Base-by-base conservation (phyloP, 495 filamentous ascomycete species). In the Penicillium antarcticum region DNA sequence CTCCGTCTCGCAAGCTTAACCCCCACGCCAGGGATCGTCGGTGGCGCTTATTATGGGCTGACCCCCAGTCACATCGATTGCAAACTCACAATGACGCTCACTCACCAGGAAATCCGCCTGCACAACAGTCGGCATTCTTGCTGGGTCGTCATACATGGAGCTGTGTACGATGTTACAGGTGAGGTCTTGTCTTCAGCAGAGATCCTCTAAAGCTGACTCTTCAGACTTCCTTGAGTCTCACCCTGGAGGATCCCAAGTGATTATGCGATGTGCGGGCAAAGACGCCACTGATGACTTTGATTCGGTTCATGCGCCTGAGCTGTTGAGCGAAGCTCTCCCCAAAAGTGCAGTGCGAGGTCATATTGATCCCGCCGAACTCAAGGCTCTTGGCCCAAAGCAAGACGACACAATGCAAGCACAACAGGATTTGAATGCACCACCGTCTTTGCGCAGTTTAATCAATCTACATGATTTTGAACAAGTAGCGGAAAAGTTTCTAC, bases 211-310 rank as follows among this genome's bases (percentile, higher is more conserved):
- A n/a, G 23, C 24, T 45, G 4, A 17, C 17, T 16, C 10, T 8
- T 16, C 24, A 69, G 67, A 63, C 5, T 67, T 80, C 44, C 34
- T 70, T 8, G 60, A 75, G 68, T 80, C 87, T 56, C 88, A 92
- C 57, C 91, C 91, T 3, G 91, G 91, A 10, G 91, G 91, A 1
- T 72, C 77, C 32, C 80, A 82, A 47, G 87, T 92, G 53, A 91
- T 95, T 52, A 75, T 95, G 47, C 88, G 88, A 61, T 89, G 88
- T 71, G 90, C 89, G 5, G 89, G 90, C 34, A 89, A 86, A 71
- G 90, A 95, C 73, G 90, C 89, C 6, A 92, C 89, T 4, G 84
- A 85, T 47, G 89, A 85, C 63, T 95, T 87, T 66, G 87, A 90
- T 33, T 86, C 88, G 1, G 87, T 92, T 52, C 89, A 95, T 62